phyloP scores from a whole-genome alignment of 768 basidiomycete species.

The Phanerodontia chrysosporium region DNA sequence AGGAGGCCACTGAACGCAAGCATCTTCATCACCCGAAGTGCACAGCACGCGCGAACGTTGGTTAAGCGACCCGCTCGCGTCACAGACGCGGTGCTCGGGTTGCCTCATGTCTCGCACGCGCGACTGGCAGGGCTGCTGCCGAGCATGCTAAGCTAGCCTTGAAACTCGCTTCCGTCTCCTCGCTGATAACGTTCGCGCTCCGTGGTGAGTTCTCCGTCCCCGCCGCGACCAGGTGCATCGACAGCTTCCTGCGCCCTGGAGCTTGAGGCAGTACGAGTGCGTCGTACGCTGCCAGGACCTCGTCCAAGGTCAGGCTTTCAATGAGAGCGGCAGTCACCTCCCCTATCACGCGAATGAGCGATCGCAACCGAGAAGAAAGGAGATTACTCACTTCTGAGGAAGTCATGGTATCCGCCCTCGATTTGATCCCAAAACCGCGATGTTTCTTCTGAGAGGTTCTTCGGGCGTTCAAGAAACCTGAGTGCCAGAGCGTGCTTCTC shows the following conservation, averaged over 20 bases:
- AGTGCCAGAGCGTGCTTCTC: conserved; percentile 21
- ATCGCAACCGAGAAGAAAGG: not conserved
- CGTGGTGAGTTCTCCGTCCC: conserved; percentile 4
- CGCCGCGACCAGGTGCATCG: conserved; percentile 21
- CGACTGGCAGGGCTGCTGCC: conserved; percentile 18
- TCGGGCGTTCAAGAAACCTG: conserved; percentile 19
- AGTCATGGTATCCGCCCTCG: conserved; percentile 20
- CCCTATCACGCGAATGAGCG: conserved; percentile 4
- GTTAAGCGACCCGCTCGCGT: not conserved
- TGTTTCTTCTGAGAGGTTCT: conserved; percentile 23
- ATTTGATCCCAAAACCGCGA: conserved; percentile 22
- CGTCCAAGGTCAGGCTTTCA: conserved; percentile 11
- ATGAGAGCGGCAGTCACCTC: conserved; percentile 18
- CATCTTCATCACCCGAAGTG: not conserved
- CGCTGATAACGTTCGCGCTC: not conserved
- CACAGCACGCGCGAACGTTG: not conserved
- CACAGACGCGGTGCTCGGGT: not conserved
- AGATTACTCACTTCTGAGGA: conserved; percentile 20
- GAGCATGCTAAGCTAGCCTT: conserved; percentile 19
- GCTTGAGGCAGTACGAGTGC: conserved; percentile 15
- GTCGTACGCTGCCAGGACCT: conserved; percentile 18
- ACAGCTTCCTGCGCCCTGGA: conserved; percentile 20
- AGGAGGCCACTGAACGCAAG: not conserved
- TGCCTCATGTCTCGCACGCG: not conserved
- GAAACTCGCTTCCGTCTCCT: conserved; percentile 12